Evolutionary conservation across 2,329 filamentous ascomycete species (phyloP).

Genomic region (Ceratocystis harringtonii): DNA sequence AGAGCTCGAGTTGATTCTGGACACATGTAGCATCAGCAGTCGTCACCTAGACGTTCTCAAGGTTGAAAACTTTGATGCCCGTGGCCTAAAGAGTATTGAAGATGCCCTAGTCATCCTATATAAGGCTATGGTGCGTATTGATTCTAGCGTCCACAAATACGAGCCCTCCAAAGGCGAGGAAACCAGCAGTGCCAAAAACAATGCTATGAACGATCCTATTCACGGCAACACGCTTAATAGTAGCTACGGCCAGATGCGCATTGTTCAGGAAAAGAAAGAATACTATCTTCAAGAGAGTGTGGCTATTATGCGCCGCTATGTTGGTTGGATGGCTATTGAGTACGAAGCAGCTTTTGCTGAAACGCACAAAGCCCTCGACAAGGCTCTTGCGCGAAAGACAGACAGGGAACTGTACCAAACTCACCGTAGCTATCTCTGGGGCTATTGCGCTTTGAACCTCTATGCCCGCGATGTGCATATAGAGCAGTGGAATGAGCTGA

Average conservation of each 20-base stretch:
- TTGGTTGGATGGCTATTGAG: conserved; percentile 66
- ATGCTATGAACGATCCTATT: conserved; percentile 21
- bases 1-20: conserved; percentile 75
- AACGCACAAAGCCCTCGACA: conserved; percentile 49
- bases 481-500: conserved; percentile 63
- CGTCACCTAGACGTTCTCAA: conserved; percentile 52
- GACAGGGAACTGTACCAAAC: conserved; percentile 58
- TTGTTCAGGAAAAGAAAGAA: conserved; percentile 86
- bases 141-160: conserved; percentile 54
- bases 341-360: conserved; percentile 64
- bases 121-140: conserved; percentile 86
- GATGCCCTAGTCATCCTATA: conserved; percentile 64
- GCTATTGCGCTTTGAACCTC: conserved; percentile 72
- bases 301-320: conserved; percentile 62
- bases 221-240: conserved; percentile 44
- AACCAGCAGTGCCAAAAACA: conserved; percentile 20
- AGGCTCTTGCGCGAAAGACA: conserved; percentile 48
- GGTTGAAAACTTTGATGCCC: conserved; percentile 56
- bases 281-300: conserved; percentile 66
- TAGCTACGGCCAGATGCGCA: conserved; percentile 78
- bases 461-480: conserved; percentile 77
- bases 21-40: conserved; percentile 75
- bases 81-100: conserved; percentile 66
- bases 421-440: conserved; percentile 64
- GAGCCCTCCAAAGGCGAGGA: conserved; percentile 34